A percentile compares a stretch with the other conserved stretches of the same genome.
phyloP scores from a whole-genome alignment of 345 rosid genomes.

The Arabis alpina region DNA sequence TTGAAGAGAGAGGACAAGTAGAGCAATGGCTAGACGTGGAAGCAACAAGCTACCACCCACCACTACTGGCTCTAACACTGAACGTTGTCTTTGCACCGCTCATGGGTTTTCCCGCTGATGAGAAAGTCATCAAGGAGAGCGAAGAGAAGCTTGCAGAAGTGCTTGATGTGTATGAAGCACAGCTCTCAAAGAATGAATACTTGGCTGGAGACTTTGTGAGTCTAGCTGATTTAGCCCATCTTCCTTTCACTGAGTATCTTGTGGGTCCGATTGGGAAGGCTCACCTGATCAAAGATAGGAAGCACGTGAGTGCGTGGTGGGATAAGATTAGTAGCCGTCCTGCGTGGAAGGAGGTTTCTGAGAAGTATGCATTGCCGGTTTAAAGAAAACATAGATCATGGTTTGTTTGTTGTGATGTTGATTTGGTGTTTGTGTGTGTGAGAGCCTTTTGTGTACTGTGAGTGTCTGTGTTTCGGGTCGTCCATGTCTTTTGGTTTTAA shows the following conservation, averaged over 20 bases:
- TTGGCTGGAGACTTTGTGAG: constrained; percentile 67
- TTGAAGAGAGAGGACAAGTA: constrained; percentile 53
- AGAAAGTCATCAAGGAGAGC: constrained; percentile 52
- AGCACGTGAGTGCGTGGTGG: constrained; percentile 69
- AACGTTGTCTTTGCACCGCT: constrained; percentile 50
- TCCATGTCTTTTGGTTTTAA: constrained; percentile 19
- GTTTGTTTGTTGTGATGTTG: constrained; percentile 11
- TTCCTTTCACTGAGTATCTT: constrained; percentile 59
- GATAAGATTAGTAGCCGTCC: constrained; percentile 63
- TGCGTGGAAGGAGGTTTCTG: constrained; percentile 59
- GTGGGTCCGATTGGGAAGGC: constrained; percentile 54
- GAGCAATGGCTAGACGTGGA: constrained; percentile 78
- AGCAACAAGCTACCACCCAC: constrained; percentile 61
- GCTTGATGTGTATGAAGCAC: constrained; percentile 62
- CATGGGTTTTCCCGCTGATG: constrained; percentile 50
- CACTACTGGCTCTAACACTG: constrained; percentile 43
- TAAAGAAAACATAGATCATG: not conserved
- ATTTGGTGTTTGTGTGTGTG: constrained; percentile 3
- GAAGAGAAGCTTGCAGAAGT: constrained; percentile 65
- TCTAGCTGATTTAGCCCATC: constrained; percentile 70
- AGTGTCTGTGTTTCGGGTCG: not conserved
- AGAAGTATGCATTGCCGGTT: constrained; percentile 36
- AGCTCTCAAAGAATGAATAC: constrained; percentile 62
- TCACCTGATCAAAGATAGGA: constrained; percentile 56
- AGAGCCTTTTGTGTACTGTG: constrained; percentile 2